phyloP scores from a whole-genome alignment of 306 rosid genomes.

The Carpinus viminea region DNA sequence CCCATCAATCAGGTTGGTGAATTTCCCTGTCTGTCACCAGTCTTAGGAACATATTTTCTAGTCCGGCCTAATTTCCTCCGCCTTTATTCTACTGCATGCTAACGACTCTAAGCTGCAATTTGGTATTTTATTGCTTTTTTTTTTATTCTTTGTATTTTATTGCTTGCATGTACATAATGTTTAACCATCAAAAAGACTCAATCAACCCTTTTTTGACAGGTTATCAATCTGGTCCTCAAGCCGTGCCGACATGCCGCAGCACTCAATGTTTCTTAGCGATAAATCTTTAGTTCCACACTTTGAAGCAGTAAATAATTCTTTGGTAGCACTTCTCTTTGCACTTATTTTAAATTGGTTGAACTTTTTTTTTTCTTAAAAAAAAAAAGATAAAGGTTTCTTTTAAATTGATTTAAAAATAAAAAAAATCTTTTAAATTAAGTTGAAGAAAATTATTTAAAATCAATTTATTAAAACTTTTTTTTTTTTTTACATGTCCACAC shows the following conservation, averaged over 20 bases:
- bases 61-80: conserved; percentile 10
- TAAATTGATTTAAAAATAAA: too few relatives aligned
- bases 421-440: too few relatives aligned
- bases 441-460: too few relatives aligned
- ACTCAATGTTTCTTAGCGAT: conserved; percentile 35
- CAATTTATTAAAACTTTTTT: too few relatives aligned
- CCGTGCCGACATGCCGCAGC: conserved; percentile 35
- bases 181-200: conserved; percentile 11
- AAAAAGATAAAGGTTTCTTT: too few relatives aligned
- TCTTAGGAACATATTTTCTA: conserved; percentile 23
- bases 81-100: conserved; percentile 11
- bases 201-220: conserved; percentile 20
- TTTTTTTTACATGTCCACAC: too few relatives aligned
- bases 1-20: conserved; percentile 51
- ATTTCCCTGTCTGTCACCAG: conserved; percentile 18
- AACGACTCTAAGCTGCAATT: not conserved
- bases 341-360: too few relatives aligned
- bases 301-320: conserved; percentile 21
- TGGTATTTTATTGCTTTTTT: conserved; percentile 10
- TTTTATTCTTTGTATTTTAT: conserved; percentile 5
- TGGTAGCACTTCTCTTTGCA: too few relatives aligned
- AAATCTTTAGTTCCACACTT: conserved; percentile 33
- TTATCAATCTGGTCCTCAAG: conserved; percentile 21
- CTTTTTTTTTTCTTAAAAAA: too few relatives aligned
- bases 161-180: not conserved